These are phyloP conservation scores for Pleomassaria siparia DNA, from an alignment of 2,329 filamentous ascomycete genomes.

Conservation along the genomic window DNA sequence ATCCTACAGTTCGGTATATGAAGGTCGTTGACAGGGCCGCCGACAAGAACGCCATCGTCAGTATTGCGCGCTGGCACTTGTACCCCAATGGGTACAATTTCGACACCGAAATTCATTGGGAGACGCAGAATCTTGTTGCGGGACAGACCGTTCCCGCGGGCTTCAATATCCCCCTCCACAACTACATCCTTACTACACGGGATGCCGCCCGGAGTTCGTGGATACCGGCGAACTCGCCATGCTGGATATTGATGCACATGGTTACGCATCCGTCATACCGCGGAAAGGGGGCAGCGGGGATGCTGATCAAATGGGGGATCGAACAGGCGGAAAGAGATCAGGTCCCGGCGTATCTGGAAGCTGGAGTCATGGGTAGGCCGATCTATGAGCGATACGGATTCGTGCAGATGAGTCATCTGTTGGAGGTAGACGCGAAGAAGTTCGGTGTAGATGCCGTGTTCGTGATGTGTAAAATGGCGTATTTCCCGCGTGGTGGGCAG, in stretches of 20 bases:
- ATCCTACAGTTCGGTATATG: constrained; percentile 11
- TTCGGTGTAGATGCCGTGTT: not conserved
- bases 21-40: constrained; percentile 11
- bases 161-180: constrained; percentile 10
- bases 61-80: constrained; percentile 13
- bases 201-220: constrained; percentile 7
- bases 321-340: constrained; percentile 43
- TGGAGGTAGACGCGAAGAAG: constrained; percentile 6
- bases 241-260: constrained; percentile 14
- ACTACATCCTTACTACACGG: constrained; percentile 8
- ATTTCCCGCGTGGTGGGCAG: too few relatives aligned
- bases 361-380: constrained; percentile 41
- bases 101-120: constrained; percentile 8
- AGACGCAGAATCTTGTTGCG: not conserved
- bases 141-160: not conserved
- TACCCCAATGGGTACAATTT: constrained; percentile 10
- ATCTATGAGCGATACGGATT: constrained; percentile 44
- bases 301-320: constrained; percentile 44
- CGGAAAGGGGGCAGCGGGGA: constrained; percentile 44
- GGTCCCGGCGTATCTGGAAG: constrained; percentile 46
- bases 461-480: too few relatives aligned
- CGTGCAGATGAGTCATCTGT: constrained; percentile 14
- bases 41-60: constrained; percentile 3
- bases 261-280: constrained; percentile 40
- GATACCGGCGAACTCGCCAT: constrained; percentile 3